Base-by-base conservation (phyloP, 2,329 filamentous ascomycete genomes). In the Penicillium rolfsii region DNA sequence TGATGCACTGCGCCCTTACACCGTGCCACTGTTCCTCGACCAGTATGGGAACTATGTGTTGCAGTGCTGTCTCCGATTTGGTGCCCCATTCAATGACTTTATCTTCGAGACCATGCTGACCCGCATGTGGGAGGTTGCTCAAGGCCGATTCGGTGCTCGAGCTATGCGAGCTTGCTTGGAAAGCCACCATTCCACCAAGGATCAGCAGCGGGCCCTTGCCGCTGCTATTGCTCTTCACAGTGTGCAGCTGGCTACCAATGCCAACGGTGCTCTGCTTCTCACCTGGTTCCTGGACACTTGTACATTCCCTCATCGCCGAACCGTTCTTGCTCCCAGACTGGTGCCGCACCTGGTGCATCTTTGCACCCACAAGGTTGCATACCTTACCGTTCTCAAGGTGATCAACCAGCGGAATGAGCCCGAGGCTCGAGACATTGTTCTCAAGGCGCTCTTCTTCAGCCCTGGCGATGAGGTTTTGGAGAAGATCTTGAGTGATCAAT, bases 201-300 rank as follows among this genome's bases (percentile, higher is more conserved):
- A 97, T 67, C 95, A 98, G 80, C 95, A 98, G 79, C 86, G 93
- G 61, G 91, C 97, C 87, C 86, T 99, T 68, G 95, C 95, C 16
- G 93, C 94, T 57, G 89, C 91, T 7, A 97, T 99, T 77, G 92
- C 94, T n/a, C 83, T 98, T 45, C 93, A 98, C 81, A 97, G 94
- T 72, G 94, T 97, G 28, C 93, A 97, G 79, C 85, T 99, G 64
- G 94, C 95, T 9, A 97, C 94, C 53, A 98, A 97, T 74, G 90
- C 93, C 52, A 99, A 99, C 70, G 95, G 95, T 35, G 95, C 95
- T 45, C 82, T 99, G 52, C 84, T 99, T 24, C 81, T 99, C 67
- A 99, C 95, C 11, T 99, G 95, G 95, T 96, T 98, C 83, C 83
- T 99, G 58, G 95, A 99, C 74, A 98, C 95, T 1, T 99, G 95